Evolutionary conservation across 1,139 yeast genomes (phyloP).

Genomic region (Geotrichum histeridarum): DNA sequence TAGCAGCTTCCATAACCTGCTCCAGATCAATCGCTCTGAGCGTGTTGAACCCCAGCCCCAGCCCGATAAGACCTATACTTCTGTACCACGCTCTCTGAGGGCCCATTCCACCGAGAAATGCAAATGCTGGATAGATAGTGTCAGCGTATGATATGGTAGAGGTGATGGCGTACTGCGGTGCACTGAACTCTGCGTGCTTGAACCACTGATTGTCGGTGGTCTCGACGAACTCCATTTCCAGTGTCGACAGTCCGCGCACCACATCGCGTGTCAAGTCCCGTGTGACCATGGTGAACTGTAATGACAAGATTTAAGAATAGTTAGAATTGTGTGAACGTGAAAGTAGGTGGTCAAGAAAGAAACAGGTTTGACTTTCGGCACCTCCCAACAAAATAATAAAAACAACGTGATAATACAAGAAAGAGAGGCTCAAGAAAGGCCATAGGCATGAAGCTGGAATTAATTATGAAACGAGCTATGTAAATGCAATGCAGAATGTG

Average conservation of each 20-base stretch:
- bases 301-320: not conserved
- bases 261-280: slow-evolving; percentile 33
- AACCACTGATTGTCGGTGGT: slow-evolving; percentile 27
- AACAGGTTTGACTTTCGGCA: not conserved
- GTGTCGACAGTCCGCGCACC: slow-evolving; percentile 36
- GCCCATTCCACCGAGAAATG: slow-evolving; percentile 37
- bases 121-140: slow-evolving; percentile 39
- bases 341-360: not conserved
- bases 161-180: slow-evolving; percentile 24
- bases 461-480: no score
- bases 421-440: no score
- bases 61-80: slow-evolving; percentile 33
- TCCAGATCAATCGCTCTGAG: slow-evolving; percentile 18
- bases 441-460: no score
- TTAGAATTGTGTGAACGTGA: not conserved
- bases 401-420: not conserved
- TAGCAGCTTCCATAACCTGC: slow-evolving; percentile 4
- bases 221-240: slow-evolving; percentile 39
- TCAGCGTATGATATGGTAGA: slow-evolving; percentile 36
- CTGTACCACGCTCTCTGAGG: slow-evolving; percentile 25
- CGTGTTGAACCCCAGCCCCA: slow-evolving; percentile 37
- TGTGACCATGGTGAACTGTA: not conserved
- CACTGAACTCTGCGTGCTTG: slow-evolving; percentile 28
- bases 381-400: slow-evolving; percentile 6
- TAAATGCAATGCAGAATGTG: no score